Evolutionary conservation across 164 flowering plant species (phyloP), one percentile per base, ranked within the genome.

Genomic region (Tetracentron sinense): DNA sequence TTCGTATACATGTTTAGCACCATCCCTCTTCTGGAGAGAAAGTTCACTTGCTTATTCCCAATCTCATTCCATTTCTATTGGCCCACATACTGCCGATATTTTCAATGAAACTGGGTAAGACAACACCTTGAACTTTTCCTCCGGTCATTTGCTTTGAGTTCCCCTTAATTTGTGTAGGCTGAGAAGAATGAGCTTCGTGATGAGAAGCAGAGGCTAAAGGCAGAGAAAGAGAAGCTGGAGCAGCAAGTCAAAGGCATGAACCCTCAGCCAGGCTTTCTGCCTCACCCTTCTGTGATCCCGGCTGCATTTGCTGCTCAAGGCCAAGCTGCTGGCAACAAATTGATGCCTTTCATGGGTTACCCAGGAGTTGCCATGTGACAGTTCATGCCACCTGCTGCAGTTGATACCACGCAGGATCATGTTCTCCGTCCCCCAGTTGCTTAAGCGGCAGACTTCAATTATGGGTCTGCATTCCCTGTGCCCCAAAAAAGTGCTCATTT

Each of bases 401-500:
- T 89, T 51, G 98, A 92, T 65, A 87, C 96, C 56, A 88, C 98
- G 0, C 91, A 88, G 81, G 98, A 92, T 70, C 98, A 88, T 69
- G 86, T 83, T n/a, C n/a, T n/a, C n/a, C n/a, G n/a, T n/a, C n/a
- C n/a, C n/a, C n/a, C n/a, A n/a, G n/a, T n/a, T n/a, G 98, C 98
- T 53, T 92, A 78, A 80, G 61, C 25, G 52, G 66, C 67, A 54
- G 58, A 33, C 25, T 53, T 21, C 56, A 21, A 27, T 64, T 58
- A 62, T 54, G 62, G 75, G 64, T 69, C 49, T 49, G 58, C 58
- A 42, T 54, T 58, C 28, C 54, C 47, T 29, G n/a, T 46, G 17
- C 31, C 3, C 5, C n/a, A n/a, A n/a, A 47, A n/a, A 20, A 12
- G 50, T 11, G 58, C 17, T 15, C 54, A 35, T 69, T 58, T 58